Conservation (phyloP, 164 flowering plant species). For the Nymphaea colorata region DNA sequence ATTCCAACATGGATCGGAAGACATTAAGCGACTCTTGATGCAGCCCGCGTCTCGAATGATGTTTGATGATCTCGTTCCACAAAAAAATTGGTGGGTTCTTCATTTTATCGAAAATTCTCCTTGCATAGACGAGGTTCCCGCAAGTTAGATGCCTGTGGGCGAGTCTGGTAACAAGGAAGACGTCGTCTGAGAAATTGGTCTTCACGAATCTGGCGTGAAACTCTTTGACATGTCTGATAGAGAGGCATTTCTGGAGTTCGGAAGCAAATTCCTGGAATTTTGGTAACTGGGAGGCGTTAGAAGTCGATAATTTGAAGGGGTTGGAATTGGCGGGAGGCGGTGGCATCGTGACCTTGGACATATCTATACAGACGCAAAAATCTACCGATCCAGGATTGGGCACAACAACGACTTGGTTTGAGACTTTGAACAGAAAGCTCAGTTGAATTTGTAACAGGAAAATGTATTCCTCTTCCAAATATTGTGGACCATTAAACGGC, state of each 20-base stretch:
- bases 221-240: not conserved
- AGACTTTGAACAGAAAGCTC: no score
- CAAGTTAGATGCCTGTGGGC: slow-evolving; percentile 6
- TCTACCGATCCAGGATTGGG: no score
- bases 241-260: slow-evolving; percentile 5
- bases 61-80: slow-evolving; percentile 14
- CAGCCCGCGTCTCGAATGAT: slow-evolving; percentile 3
- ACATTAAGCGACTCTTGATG: slow-evolving; percentile 5
- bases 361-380: no score
- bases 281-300: not conserved
- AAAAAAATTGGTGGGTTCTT: slow-evolving; percentile 11
- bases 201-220: slow-evolving; percentile 10
- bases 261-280: not conserved
- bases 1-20: not conserved
- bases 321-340: not conserved
- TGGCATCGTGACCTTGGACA: no score
- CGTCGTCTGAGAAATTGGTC: slow-evolving; percentile 8
- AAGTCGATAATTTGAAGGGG: not conserved
- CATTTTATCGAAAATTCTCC: slow-evolving; percentile 4
- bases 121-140: not conserved
- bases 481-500: no score
- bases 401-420: no score
- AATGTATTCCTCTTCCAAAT: no score
- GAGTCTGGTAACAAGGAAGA: slow-evolving; percentile 10
- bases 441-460: no score